These are phyloP conservation scores for Symbiotaphrina buchneri DNA, from an alignment of 495 filamentous ascomycete species.

Conservation along the genomic window DNA sequence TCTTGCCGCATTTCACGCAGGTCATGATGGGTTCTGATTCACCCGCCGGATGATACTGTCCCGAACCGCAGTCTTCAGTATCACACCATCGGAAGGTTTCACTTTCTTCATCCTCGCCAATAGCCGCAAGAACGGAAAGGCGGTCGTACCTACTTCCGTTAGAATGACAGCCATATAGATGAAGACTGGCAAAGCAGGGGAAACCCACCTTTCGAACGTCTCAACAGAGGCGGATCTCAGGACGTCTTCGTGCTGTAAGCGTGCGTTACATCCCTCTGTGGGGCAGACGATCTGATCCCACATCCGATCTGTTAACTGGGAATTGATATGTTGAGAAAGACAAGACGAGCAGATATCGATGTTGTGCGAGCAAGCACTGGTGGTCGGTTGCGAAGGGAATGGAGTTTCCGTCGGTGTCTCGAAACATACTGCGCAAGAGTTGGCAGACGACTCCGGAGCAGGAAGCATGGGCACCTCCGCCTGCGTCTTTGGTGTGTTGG, in stretches of 20 bases:
- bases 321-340: not conserved
- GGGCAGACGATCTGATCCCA: not conserved
- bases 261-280: not conserved
- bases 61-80: not conserved
- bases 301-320: not conserved
- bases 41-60: not conserved
- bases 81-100: not conserved
- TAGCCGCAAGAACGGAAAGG: not conserved
- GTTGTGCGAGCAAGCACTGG: not conserved
- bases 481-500: too few species aligned
- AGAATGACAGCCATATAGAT: not conserved
- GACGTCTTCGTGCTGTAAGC: not conserved
- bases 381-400: not conserved
- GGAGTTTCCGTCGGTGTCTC: too few species aligned
- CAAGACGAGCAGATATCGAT: not conserved
- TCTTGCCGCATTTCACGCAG: not conserved
- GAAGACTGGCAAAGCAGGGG: too few species aligned
- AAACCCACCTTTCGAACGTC: not conserved
- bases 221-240: not conserved
- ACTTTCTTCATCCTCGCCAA: not conserved
- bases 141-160: not conserved
- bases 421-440: too few species aligned
- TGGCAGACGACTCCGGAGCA: too few species aligned
- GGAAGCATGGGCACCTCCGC: too few species aligned
- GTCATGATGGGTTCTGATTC: not conserved